These are phyloP conservation scores for Pyrenochaeta sp. DNA, from an alignment of 2,329 filamentous ascomycete genomes.

Conservation along the genomic window DNA sequence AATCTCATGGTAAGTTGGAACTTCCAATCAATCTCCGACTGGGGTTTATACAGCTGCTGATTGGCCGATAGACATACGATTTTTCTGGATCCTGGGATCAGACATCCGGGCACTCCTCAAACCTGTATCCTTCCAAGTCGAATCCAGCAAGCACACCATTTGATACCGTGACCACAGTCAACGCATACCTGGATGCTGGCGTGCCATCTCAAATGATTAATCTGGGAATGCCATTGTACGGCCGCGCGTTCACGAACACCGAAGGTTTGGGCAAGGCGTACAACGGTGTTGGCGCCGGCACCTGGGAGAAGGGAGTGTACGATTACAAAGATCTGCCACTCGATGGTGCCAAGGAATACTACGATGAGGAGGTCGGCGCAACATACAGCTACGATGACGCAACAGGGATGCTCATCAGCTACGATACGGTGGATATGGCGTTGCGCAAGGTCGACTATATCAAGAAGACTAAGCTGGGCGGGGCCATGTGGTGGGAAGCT, in stretches of 20 bases:
- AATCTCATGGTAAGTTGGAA: slow-evolving; percentile 52
- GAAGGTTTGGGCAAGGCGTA: slow-evolving; percentile 74
- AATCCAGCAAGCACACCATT: slow-evolving; percentile 77
- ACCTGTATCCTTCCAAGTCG: slow-evolving; percentile 68
- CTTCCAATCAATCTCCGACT: no score
- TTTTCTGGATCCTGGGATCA: slow-evolving; percentile 80
- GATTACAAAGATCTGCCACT: slow-evolving; percentile 88
- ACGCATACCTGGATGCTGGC: slow-evolving; percentile 69
- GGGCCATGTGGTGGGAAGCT: slow-evolving; percentile 98
- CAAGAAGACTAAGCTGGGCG: slow-evolving; percentile 71
- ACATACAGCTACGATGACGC: slow-evolving; percentile 77
- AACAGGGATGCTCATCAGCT: slow-evolving; percentile 74
- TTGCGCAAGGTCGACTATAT: slow-evolving; percentile 76
- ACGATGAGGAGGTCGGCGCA: slow-evolving; percentile 70
- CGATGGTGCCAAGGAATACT: slow-evolving; percentile 67
- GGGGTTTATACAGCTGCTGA: no score
- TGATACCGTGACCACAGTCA: slow-evolving; percentile 74
- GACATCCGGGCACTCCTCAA: slow-evolving; percentile 78
- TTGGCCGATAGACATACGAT: slow-evolving; percentile 55
- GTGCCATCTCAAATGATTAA: slow-evolving; percentile 78
- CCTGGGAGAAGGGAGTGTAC: slow-evolving; percentile 79
- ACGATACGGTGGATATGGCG: slow-evolving; percentile 73
- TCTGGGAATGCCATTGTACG: slow-evolving; percentile 91
- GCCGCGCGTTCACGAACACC: slow-evolving; percentile 82
- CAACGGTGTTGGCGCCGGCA: slow-evolving; percentile 76